Percentiles rank a stretch among this genome's conserved stretches.
Conservation (phyloP, 371 early-diverging fungal species). For the Umbelopsis sp. region DNA sequence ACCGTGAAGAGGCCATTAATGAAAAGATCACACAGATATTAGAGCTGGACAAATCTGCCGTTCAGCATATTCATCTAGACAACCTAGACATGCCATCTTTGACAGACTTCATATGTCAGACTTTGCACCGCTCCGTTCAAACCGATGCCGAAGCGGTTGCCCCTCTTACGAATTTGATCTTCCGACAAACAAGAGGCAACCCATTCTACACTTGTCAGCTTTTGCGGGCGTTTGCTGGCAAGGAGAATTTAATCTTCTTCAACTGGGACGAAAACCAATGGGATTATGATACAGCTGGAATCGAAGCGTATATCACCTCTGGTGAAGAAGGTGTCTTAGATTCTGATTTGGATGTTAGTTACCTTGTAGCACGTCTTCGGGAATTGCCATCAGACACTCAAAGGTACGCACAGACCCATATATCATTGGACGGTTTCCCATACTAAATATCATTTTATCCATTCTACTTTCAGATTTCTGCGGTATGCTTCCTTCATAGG, state of each 20-base stretch:
- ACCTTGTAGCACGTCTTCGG: constrained; percentile 34
- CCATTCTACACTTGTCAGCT: constrained; percentile 47
- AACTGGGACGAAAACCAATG: constrained; percentile 53
- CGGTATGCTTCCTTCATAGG: constrained; percentile 52
- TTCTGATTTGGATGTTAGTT: constrained; percentile 38
- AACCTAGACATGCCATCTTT: constrained; percentile 41
- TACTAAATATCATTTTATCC: no score
- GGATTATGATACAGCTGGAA: constrained; percentile 42
- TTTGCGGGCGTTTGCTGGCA: constrained; percentile 36
- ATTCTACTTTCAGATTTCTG: constrained; percentile 20
- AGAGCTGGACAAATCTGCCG: constrained; percentile 30
- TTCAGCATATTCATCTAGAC: constrained; percentile 33
- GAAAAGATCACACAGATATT: constrained; percentile 27
- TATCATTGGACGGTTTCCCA: no score
- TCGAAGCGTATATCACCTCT: constrained; percentile 31
- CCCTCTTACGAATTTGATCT: constrained; percentile 41
- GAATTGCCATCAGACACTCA: constrained; percentile 44
- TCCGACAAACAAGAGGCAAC: constrained; percentile 44
- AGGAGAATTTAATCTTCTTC: constrained; percentile 48
- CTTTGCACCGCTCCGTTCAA: constrained; percentile 34
- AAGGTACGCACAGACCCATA: not conserved
- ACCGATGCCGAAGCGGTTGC: constrained; percentile 28
- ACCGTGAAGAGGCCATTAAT: constrained; percentile 41
- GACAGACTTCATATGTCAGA: constrained; percentile 40
- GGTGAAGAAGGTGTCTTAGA: constrained; percentile 24